Base-by-base conservation (phyloP, 2,329 filamentous ascomycete genomes). In the Claviceps pazoutovae region DNA sequence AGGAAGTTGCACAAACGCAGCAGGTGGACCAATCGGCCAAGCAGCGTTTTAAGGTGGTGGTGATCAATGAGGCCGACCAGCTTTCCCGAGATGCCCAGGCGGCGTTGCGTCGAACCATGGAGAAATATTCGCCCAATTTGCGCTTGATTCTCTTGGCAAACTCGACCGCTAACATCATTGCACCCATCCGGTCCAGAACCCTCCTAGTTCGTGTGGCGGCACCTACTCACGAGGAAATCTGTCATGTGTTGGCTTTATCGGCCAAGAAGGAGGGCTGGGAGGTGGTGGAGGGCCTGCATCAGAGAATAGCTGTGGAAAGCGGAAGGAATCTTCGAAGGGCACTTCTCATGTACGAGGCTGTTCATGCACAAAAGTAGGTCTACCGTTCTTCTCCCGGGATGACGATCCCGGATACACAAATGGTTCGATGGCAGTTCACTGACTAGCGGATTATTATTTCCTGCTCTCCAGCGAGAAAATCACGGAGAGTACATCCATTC, bases 31-130 rank as follows among this genome's bases (percentile, higher is more conserved):
- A 93, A 59, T 77, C 82, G 13, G 94, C 94, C 16, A 86, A 82
- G 65, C 93, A 98, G 66, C 80, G 83, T 45, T 98, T 98, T 78
- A 98, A 98, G 71, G 90, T 98, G 1, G 93, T 98, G 1, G 91
- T 98, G 38, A 97, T 98, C 75, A 98, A 98, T 62, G 93, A 98
- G 73, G 93, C 93, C 7, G 94, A 98, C 64, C 87, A 95, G 63
- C 76, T 98, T 57, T 93, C 85, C 3, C 76, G 93, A 56, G 93
- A 98, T 74, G 93, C 93, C 3, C 93, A 98, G 70, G 93, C 94
- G 0, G 94, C 94, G 36, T 72, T 98, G 63, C 81, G 93, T 66
- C 77, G 93, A 56, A 98, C 93, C 0, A 98, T 98, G 93, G 93
- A 98, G 71, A 98, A 98, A 69, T 98, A 98, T 74, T 94, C 87